A percentile compares a stretch with the other conserved stretches of the same genome.
Conservation (phyloP, 805 yeast genomes). For the Kuraishia cidri region DNA sequence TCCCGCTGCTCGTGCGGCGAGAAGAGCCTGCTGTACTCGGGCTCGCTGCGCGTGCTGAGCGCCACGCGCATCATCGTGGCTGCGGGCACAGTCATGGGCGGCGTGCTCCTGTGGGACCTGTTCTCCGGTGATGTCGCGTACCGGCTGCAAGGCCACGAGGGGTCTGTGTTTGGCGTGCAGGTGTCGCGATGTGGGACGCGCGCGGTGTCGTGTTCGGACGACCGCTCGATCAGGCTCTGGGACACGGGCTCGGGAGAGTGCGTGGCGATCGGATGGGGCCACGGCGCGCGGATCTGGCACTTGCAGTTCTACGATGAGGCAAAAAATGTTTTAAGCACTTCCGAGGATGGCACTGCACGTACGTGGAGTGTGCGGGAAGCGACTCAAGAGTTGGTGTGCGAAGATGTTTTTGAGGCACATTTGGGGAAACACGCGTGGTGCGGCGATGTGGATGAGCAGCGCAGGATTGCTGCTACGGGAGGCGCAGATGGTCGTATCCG, state of each 20-base stretch:
- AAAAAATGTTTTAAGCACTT: constrained; percentile 44
- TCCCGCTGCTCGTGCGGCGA: constrained; percentile 43
- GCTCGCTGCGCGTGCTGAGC: constrained; percentile 47
- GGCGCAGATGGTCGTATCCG: constrained; percentile 90
- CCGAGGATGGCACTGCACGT: constrained; percentile 84
- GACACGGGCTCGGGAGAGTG: constrained; percentile 45
- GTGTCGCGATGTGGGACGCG: constrained; percentile 45
- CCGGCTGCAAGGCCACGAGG: constrained; percentile 71
- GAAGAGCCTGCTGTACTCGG: constrained; percentile 82
- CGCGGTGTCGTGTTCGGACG: constrained; percentile 86
- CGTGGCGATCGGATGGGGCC: constrained; percentile 91
- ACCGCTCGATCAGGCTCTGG: constrained; percentile 79
- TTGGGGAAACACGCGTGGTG: constrained; percentile 88
- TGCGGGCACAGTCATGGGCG: constrained; percentile 92
- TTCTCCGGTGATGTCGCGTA: constrained; percentile 31
- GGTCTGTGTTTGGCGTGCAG: constrained; percentile 80
- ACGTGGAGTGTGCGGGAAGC: constrained; percentile 49
- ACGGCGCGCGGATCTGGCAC: constrained; percentile 89
- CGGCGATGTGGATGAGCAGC: constrained; percentile 40
- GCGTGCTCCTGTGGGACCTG: constrained; percentile 73
- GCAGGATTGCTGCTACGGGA: constrained; percentile 62
- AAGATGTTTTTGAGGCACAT: constrained; percentile 56
- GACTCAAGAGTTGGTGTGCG: constrained; percentile 26
- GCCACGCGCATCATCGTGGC: constrained; percentile 41
- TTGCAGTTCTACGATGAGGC: constrained; percentile 42